A percentile compares a stretch with the other conserved stretches of the same genome.
phyloP scores from a whole-genome alignment of 768 basidiomycete genomes.

The Butyriboletus loyo region DNA sequence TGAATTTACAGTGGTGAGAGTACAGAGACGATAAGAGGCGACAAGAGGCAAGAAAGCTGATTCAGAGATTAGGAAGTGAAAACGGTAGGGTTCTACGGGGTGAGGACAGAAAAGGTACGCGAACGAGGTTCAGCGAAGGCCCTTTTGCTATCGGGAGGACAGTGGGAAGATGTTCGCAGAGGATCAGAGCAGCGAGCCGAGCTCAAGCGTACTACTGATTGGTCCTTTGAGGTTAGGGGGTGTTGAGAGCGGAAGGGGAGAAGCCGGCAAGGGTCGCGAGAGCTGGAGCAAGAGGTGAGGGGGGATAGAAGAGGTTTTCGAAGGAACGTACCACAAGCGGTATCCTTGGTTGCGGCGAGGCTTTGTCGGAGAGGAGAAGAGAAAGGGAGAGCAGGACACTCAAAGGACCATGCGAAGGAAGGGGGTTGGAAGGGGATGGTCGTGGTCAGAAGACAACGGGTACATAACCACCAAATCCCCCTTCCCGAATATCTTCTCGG shows the following conservation, averaged over 20 bases:
- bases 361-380: constrained; percentile 33
- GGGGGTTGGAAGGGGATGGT: constrained; percentile 20
- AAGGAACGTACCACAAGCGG: constrained; percentile 45
- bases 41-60: not conserved
- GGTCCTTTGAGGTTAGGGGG: constrained; percentile 35
- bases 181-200: constrained; percentile 53
- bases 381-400: constrained; percentile 26
- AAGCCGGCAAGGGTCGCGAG: constrained; percentile 96
- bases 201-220: constrained; percentile 63
- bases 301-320: not conserved
- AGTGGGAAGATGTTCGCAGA: constrained; percentile 21
- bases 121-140: constrained; percentile 44
- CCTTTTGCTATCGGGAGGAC: constrained; percentile 25
- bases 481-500: constrained; percentile 25
- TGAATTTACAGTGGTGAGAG: constrained; percentile 16
- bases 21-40: constrained; percentile 10
- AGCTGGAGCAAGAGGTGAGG: constrained; percentile 40
- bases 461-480: constrained; percentile 27
- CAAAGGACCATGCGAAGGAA: constrained; percentile 36
- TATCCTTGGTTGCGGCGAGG: constrained; percentile 53
- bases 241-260: constrained; percentile 48
- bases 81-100: constrained; percentile 26
- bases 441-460: constrained; percentile 30
- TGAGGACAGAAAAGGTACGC: constrained; percentile 37
- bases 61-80: constrained; percentile 15